Conservation (phyloP, 495 filamentous ascomycete species). For the Articulospora tetracladia region DNA sequence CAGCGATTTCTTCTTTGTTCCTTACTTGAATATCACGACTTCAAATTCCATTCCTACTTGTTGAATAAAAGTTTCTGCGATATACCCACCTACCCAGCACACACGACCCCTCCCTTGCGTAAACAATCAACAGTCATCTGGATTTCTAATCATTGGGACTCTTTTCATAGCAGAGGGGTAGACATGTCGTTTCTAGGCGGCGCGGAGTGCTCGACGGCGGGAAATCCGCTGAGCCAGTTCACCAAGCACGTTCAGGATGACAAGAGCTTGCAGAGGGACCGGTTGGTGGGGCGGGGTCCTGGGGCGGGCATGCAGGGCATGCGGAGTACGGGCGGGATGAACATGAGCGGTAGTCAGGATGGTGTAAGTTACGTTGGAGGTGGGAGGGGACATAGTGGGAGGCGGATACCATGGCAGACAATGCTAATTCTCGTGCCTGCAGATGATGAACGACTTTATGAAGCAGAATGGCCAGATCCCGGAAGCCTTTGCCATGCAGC, state of each 20-base stretch:
- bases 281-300: slow-evolving; percentile 69
- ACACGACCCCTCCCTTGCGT: neutral
- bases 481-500: slow-evolving; percentile 50
- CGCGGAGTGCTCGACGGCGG: slow-evolving; percentile 93
- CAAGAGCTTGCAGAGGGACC: slow-evolving; percentile 87
- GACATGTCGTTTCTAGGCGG: slow-evolving; percentile 93
- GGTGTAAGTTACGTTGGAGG: slow-evolving; percentile 39
- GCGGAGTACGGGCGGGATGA: slow-evolving; percentile 42
- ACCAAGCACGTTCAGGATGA: slow-evolving; percentile 93
- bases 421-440: slow-evolving; percentile 3
- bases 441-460: slow-evolving; percentile 95
- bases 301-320: slow-evolving; percentile 57
- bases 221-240: slow-evolving; percentile 94
- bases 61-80: neutral
- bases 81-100: neutral
- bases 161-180: neutral
- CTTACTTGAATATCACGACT: neutral
- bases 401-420: no score
- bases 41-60: neutral
- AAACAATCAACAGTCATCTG: neutral
- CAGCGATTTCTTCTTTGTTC: neutral
- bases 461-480: slow-evolving; percentile 63
- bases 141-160: neutral
- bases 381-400: neutral
- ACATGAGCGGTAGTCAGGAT: slow-evolving; percentile 57